Base-by-base conservation (phyloP, 2,329 filamentous ascomycete genomes). In the Fusarium sp. region DNA sequence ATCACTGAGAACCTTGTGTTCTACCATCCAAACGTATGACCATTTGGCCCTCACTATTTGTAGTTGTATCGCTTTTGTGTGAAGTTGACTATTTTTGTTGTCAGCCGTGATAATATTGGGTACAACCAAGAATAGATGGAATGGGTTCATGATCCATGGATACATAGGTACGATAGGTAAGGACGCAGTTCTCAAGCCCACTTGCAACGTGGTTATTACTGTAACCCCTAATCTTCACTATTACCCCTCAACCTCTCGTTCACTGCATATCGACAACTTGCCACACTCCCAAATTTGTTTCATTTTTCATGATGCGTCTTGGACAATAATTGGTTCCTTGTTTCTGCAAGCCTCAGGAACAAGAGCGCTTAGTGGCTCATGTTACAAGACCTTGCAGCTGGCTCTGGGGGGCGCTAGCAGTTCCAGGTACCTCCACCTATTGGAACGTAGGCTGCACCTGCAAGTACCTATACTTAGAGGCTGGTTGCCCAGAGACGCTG, bases 401-500 rank as follows among this genome's bases (percentile, higher is more conserved):
- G 46, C 46, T 31, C 46, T 42, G 9, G 22, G 22, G 3, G n/a
- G 38, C 29, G 38, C 8, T n/a, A 46, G 22, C 27, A 31, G 63
- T 68, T 31, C 10, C 9, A 8, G 51, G 40, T 76, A 76, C 67
- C 61, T 67, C 84, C 40, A 56, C 38, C 64, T 14, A 49, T 42
- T 27, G 51, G 55, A 40, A 17, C 55, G 56, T 29, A 51, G 56
- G 36, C 61, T 24, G 22, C 5, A n/a, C n/a, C 17, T 17, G 16
- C 24, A 72, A 57, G 68, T 71, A 69, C 42, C 65, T 64, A 49
- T 70, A 71, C 69, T 38, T 60, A 17, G 35, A 35, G 36, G 65
- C 53, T 71, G 72, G 78, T 79, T 79, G 78, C 78, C 62, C 71
- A 68, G 55, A 66, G 75, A 74, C 71, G 67, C 63, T 38, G 62